These are phyloP conservation scores for Melampsora larici-populina DNA, from an alignment of 1,284 basidiomycete genomes.

Conservation along the genomic window DNA sequence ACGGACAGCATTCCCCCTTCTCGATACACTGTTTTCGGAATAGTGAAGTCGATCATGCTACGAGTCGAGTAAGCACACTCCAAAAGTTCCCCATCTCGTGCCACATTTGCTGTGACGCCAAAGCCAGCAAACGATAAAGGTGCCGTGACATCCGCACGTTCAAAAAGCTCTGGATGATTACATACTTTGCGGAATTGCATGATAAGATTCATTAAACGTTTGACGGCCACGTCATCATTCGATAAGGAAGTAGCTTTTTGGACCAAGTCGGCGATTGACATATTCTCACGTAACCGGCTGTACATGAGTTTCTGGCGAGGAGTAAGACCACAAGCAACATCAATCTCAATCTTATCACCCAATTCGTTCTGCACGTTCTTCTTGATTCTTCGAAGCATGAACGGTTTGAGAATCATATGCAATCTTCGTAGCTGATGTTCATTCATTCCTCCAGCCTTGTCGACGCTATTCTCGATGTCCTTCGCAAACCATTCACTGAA, in stretches of 20 bases:
- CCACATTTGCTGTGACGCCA: slow-evolving; percentile 73
- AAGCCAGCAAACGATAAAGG: slow-evolving; percentile 85
- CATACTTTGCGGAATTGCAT: slow-evolving; percentile 99
- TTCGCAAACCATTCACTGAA: slow-evolving; percentile 99
- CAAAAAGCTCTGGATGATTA: slow-evolving; percentile 98
- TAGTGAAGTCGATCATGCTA: slow-evolving; percentile 74
- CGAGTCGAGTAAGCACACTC: slow-evolving; percentile 74
- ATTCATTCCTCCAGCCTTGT: slow-evolving; percentile 85
- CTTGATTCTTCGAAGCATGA: slow-evolving; percentile 97
- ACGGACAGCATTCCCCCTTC: slow-evolving; percentile 72
- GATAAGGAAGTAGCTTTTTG: slow-evolving; percentile 82
- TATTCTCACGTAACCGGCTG: slow-evolving; percentile 81
- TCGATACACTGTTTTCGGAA: slow-evolving; percentile 75
- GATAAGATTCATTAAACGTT: slow-evolving; percentile 96
- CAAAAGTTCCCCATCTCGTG: slow-evolving; percentile 79
- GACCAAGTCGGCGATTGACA: slow-evolving; percentile 90
- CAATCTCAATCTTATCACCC: slow-evolving; percentile 99
- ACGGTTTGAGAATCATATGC: slow-evolving; percentile 99
- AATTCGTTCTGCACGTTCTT: slow-evolving; percentile 99
- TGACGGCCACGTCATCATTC: slow-evolving; percentile 79
- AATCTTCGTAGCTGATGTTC: slow-evolving; percentile 91
- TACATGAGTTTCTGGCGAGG: slow-evolving; percentile 92
- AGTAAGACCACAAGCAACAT: slow-evolving; percentile 90
- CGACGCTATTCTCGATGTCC: slow-evolving; percentile 91
- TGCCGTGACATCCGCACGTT: slow-evolving; percentile 90